Evolutionary conservation across 305 asterid genomes (phyloP).

Genomic region (Solanum hybrid): DNA sequence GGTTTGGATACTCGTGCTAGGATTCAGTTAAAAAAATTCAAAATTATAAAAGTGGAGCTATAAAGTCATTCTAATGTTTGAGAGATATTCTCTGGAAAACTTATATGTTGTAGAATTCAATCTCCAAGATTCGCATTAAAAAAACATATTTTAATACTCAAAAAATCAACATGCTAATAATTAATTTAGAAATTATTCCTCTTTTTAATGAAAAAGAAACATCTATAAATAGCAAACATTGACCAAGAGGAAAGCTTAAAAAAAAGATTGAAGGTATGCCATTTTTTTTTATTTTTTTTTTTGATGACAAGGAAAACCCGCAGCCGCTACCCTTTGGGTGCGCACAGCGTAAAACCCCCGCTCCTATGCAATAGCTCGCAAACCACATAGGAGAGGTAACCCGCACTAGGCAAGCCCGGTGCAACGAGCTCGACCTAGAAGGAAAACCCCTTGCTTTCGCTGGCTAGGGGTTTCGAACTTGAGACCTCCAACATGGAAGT

Average conservation of each 20-base stretch:
- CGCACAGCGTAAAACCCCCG: too few species aligned
- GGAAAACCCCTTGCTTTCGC: too few species aligned
- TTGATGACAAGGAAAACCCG: too few species aligned
- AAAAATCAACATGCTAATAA: background rate
- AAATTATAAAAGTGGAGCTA: background rate
- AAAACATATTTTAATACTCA: background rate
- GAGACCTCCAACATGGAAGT: too few species aligned
- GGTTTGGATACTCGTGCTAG: background rate
- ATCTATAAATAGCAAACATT: background rate
- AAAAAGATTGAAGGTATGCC: too few species aligned
- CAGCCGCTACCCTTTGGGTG: too few species aligned
- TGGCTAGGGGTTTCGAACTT: too few species aligned
- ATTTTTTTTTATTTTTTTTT: too few species aligned
- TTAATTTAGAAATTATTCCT: background rate
- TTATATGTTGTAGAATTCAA: background rate
- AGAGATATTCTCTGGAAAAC: background rate
- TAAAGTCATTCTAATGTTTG: background rate
- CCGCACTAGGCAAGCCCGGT: too few species aligned
- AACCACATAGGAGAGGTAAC: too few species aligned
- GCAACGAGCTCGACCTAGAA: too few species aligned
- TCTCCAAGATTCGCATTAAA: background rate
- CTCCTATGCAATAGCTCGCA: too few species aligned
- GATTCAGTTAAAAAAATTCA: background rate
- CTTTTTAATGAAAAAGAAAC: background rate
- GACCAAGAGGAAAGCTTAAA: background rate